Evolutionary conservation across 2,329 filamentous ascomycete genomes (phyloP), one percentile per base, ranked within the genome.

Genomic region (Talaromyces sp.): DNA sequence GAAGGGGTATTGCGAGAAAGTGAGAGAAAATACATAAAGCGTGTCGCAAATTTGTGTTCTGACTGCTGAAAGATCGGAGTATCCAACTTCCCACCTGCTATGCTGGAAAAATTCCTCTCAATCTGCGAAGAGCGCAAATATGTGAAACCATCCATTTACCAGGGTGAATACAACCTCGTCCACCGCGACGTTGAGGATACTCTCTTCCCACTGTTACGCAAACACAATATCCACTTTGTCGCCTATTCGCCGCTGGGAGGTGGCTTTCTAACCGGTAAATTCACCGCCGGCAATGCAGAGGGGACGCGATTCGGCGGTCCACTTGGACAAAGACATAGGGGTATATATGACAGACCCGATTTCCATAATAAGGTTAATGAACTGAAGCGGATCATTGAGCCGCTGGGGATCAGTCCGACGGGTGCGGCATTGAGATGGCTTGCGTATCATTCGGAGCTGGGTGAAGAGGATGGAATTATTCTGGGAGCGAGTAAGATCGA

Each of bases 391-490:
- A 45, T 56, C 16, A 62, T 45, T 45, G 37, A 45, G 37, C 60
- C 60, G 37, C 41, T 62, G 14, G 60, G 60, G n/a, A 62, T 62
- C 14, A 62, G 60, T 35, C 49, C 60, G 3, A 62, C 60, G 16
- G 60, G 35, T 0, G 60, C 85, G 16, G 90, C 90, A 1, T 81
- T 93, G 73, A 83, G 91, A 60, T 94, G 91, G 90, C 76, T 85
- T 63, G 84, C 86, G 54, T 89, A 93, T 74, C 91, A 94, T 78
- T 90, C 88, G 10, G 77, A 80, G 66, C 73, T 89, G 60, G 86
- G 86, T 33, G 81, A 88, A 64, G 79, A 80, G 37, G 86, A 88
- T 69, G 86, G 85, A 13, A 79, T 88, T 24, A 83, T 88, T 35
- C 80, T 89, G 66, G 86, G 86, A 8, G 84, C 87, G 1, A 86